These are phyloP conservation scores for Diaporthe capsici DNA, from an alignment of 2,329 filamentous ascomycete species.

Conservation along the genomic window DNA sequence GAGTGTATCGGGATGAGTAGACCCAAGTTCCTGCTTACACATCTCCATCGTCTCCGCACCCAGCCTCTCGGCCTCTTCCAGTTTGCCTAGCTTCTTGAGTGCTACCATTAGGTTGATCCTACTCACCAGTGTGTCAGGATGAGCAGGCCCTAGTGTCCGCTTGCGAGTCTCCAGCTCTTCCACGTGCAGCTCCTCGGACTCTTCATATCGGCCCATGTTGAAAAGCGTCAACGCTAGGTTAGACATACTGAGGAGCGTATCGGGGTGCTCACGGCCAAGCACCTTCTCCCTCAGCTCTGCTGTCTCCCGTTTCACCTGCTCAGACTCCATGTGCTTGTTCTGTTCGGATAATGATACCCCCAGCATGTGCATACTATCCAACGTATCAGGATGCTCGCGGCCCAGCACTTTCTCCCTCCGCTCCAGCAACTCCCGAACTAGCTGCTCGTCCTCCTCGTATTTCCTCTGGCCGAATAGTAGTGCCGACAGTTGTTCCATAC, in stretches of 20 bases:
- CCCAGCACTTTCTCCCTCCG: not conserved
- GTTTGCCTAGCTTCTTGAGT: not conserved
- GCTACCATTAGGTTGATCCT: not conserved
- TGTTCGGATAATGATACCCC: not conserved
- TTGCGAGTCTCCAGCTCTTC: not conserved
- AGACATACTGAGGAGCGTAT: not conserved
- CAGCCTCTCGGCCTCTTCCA: not conserved
- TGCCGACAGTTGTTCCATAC: accelerated
- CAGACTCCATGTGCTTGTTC: not conserved
- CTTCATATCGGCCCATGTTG: not conserved
- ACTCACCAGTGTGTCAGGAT: not conserved
- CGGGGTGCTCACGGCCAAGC: not conserved
- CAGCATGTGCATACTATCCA: not conserved
- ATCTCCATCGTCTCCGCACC: not conserved
- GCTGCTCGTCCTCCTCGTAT: not conserved
- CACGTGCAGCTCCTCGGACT: not conserved
- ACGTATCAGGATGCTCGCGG: not conserved
- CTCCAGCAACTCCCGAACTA: not conserved
- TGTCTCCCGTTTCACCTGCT: not conserved
- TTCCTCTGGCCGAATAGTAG: not conserved
- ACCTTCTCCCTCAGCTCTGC: not conserved
- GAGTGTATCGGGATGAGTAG: not conserved
- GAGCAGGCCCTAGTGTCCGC: not conserved
- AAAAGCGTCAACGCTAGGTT: not conserved
- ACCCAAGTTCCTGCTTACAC: not conserved